Conservation (phyloP, 2,329 filamentous ascomycete species). For the Ophidiomyces ophidiicola region DNA sequence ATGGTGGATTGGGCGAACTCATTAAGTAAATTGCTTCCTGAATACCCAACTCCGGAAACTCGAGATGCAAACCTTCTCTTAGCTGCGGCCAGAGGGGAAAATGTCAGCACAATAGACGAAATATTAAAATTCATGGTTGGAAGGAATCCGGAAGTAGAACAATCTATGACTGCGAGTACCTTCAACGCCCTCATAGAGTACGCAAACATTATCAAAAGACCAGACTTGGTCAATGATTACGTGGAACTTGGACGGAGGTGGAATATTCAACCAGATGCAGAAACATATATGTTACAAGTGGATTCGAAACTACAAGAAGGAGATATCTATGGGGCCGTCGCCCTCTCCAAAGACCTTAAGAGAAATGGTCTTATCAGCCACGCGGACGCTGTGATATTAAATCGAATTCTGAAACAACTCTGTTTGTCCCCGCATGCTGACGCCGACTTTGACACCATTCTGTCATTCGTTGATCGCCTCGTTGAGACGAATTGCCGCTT, state of each 20-base stretch:
- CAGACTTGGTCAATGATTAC: slow-evolving; percentile 61
- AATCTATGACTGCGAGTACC: slow-evolving; percentile 53
- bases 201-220: slow-evolving; percentile 57
- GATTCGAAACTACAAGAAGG: slow-evolving; percentile 60
- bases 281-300: slow-evolving; percentile 63
- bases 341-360: slow-evolving; percentile 43
- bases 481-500: slow-evolving; percentile 58
- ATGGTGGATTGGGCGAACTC: slow-evolving; percentile 51
- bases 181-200: slow-evolving; percentile 66
- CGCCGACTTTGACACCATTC: slow-evolving; percentile 60
- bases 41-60: slow-evolving; percentile 41
- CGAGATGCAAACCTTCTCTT: slow-evolving; percentile 67
- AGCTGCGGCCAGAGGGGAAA: slow-evolving; percentile 61
- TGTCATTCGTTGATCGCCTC: slow-evolving; percentile 59
- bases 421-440: slow-evolving; percentile 55
- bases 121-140: slow-evolving; percentile 58
- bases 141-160: slow-evolving; percentile 32
- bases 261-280: slow-evolving; percentile 53
- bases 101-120: slow-evolving; percentile 55
- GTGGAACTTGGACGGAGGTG: slow-evolving; percentile 54
- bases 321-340: slow-evolving; percentile 51
- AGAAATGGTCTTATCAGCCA: slow-evolving; percentile 43
- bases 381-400: slow-evolving; percentile 54
- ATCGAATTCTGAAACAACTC: slow-evolving; percentile 44
- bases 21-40: slow-evolving; percentile 42